Evolutionary conservation across 495 filamentous ascomycete genomes (phyloP), one percentile per base, ranked within the genome.

Genomic region (Penicillium cataractarum): DNA sequence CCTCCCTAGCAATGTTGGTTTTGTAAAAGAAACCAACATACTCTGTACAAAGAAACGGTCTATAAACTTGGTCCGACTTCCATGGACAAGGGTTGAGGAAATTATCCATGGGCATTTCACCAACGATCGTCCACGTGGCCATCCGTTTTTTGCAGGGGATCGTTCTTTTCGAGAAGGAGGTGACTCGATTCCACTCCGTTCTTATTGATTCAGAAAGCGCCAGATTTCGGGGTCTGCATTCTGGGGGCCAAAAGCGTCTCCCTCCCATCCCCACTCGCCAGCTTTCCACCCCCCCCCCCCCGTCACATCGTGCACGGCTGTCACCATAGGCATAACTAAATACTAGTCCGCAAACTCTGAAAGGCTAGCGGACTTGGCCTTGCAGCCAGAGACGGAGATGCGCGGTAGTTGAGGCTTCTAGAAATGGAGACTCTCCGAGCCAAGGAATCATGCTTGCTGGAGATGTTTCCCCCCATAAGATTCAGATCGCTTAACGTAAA

Each of bases 11-110:
- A 26, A 29, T 29, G 46, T 50, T 50, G 46, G 46, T 50, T 27
- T 27, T 29, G 46, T 50, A 6, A 50, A 50, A 50, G 46, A 50
- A 50, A 50, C 46, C 46, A 50, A 50, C 46, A 3, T 50, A n/a
- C n/a, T n/a, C n/a, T n/a, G n/a, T n/a, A n/a, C 42, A 9, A 21
- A 22, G 19, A 24, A 22, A 22, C 24, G 19, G 42, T 46, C n/a
- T 46, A 9, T 46, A 46, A 10, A 46, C 19, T 9, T 46, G 42
- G 42, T 4, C 10, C 9, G 12, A 21, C 21, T 10, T 13, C 42
- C 42, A 46, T 22, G 9, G 21, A 46, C 42, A 46, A 46, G 42
- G 42, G 42, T 46, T 2, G 8, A 44, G 40, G 4, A 44, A 6
- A 44, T 9, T 21, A 22, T 22, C 10, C 7, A 46, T 24, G 42